These are phyloP conservation scores for Trichoderma polysporum DNA, from an alignment of 2,329 filamentous ascomycete species.

Conservation along the genomic window DNA sequence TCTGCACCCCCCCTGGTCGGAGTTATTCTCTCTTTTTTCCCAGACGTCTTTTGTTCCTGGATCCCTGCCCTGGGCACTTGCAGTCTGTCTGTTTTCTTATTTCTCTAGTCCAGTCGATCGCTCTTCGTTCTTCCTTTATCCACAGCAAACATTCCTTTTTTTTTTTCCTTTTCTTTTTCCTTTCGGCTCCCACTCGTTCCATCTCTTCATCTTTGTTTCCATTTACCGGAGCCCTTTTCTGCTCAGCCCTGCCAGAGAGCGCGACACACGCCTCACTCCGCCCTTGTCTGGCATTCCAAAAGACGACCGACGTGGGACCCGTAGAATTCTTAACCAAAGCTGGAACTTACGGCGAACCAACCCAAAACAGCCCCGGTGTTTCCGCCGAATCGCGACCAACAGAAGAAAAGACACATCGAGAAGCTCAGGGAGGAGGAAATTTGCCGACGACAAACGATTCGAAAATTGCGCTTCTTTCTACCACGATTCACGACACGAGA, in stretches of 20 bases:
- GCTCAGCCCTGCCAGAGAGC: neutral
- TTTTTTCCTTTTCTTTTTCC: neutral
- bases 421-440: neutral
- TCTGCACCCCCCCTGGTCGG: neutral
- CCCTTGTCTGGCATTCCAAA: neutral
- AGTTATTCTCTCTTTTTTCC: neutral
- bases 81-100: conserved; percentile 16
- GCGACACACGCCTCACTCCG: neutral
- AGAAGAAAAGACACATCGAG: neutral
- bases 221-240: neutral
- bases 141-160: conserved; percentile 10
- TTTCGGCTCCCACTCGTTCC: neutral
- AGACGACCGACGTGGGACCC: neutral
- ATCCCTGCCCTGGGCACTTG: conserved; percentile 14
- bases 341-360: neutral
- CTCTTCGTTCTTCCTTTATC: conserved; percentile 8
- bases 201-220: neutral
- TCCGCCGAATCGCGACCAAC: neutral
- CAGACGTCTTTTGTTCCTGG: neutral
- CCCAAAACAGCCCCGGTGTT: neutral
- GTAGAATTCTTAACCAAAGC: conserved; percentile 4
- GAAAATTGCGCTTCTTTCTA: neutral
- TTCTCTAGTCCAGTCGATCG: conserved; percentile 19
- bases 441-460: neutral
- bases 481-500: neutral